phyloP scores from a whole-genome alignment of 2,329 filamentous ascomycete species.

The Epichloe festucae region DNA sequence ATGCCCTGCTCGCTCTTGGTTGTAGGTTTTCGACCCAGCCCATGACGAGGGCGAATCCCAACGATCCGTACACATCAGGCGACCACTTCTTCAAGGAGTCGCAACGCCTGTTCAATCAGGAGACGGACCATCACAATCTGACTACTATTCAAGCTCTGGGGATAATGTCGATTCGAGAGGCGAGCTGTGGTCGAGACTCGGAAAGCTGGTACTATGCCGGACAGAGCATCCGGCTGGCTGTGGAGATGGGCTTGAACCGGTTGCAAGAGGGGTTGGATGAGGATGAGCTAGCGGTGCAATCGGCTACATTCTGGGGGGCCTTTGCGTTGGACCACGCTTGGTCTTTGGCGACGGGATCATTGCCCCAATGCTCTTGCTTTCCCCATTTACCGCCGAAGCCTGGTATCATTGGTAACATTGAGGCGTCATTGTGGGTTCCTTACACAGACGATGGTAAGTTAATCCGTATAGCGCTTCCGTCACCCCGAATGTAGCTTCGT shows the following conservation, averaged over 20 bases:
- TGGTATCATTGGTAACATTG: slow-evolving; percentile 45
- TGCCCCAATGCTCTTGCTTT: slow-evolving; percentile 47
- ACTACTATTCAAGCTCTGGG: slow-evolving; percentile 65
- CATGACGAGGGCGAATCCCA: slow-evolving; percentile 47
- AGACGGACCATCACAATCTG: slow-evolving; percentile 45
- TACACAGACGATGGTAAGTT: slow-evolving; percentile 43
- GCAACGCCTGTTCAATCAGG: slow-evolving; percentile 44
- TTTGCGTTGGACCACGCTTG: slow-evolving; percentile 52
- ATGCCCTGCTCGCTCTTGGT: slow-evolving; percentile 50
- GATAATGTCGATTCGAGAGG: slow-evolving; percentile 64
- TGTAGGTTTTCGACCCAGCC: slow-evolving; percentile 56
- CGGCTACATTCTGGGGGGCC: slow-evolving; percentile 51
- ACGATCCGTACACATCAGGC: slow-evolving; percentile 51
- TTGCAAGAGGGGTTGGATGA: slow-evolving; percentile 34
- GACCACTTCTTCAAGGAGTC: slow-evolving; percentile 65
- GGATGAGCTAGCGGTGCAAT: slow-evolving; percentile 44
- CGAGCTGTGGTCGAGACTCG: slow-evolving; percentile 58
- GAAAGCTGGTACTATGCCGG: slow-evolving; percentile 62
- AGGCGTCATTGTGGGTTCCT: slow-evolving; percentile 46
- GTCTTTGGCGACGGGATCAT: slow-evolving; percentile 49
- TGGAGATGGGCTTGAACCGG: slow-evolving; percentile 58
- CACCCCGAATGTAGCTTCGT: not conserved
- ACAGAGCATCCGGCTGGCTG: slow-evolving; percentile 56
- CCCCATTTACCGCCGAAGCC: slow-evolving; percentile 46
- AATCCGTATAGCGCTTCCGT: not conserved